Conservation (phyloP, 1,284 basidiomycete genomes). For the Fomitiporia mediterranea region DNA sequence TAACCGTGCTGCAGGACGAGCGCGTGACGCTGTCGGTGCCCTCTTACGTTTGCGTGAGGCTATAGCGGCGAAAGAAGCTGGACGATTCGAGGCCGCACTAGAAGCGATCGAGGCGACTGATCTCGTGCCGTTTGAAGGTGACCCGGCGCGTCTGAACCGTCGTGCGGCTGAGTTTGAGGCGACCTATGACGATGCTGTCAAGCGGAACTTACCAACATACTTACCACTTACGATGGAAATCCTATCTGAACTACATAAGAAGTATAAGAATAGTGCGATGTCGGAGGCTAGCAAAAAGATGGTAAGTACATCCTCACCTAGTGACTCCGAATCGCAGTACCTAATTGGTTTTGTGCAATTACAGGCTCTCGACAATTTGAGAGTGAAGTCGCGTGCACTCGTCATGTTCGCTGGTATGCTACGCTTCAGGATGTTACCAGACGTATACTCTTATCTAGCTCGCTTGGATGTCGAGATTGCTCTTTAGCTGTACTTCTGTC, state of each 20-base stretch:
- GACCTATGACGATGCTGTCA: constrained; percentile 79
- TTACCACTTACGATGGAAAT: constrained; percentile 94
- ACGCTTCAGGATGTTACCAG: constrained; percentile 84
- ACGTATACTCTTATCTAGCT: constrained; percentile 87
- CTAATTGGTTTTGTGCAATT: constrained; percentile 18
- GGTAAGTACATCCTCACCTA: constrained; percentile 39
- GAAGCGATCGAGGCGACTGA: constrained; percentile 88
- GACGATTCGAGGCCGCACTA: constrained; percentile 73
- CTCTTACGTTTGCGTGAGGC: constrained; percentile 83
- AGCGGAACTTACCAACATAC: constrained; percentile 86
- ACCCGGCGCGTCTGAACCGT: constrained; percentile 81
- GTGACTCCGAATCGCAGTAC: constrained; percentile 12
- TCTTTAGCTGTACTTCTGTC: constrained; percentile 34
- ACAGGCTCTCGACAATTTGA: constrained; percentile 56
- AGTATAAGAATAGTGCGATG: constrained; percentile 67
- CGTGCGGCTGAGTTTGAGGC: constrained; percentile 85
- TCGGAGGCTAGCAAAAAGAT: constrained; percentile 71
- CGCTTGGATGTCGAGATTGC: constrained; percentile 75
- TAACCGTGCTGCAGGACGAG: constrained; percentile 69
- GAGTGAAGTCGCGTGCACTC: constrained; percentile 73
- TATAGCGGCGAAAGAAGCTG: constrained; percentile 69
- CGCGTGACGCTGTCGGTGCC: constrained; percentile 73
- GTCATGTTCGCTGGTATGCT: constrained; percentile 88
- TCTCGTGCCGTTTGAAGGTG: constrained; percentile 84
- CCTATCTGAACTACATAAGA: constrained; percentile 75